A percentile compares a stretch with the other conserved stretches of the same genome.
Evolutionary conservation across 768 basidiomycete genomes (phyloP).

Genomic region (Auricularia auricula-judae): DNA sequence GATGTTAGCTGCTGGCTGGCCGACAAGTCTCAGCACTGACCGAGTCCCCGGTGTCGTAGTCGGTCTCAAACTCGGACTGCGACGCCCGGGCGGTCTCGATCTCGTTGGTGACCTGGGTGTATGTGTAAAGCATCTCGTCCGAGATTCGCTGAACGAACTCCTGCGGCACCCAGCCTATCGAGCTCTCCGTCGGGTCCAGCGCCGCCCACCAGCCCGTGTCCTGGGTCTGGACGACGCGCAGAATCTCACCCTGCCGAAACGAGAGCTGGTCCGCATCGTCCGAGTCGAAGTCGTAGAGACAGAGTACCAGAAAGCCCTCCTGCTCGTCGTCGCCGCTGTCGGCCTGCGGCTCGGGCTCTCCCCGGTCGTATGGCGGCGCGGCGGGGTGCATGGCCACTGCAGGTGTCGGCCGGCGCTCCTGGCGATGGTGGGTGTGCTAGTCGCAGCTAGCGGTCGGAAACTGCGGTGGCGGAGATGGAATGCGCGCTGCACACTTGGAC

Average conservation of each 20-base stretch:
- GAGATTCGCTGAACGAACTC: slow-evolving; percentile 52
- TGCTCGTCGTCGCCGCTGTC: background rate
- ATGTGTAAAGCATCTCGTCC: slow-evolving; percentile 37
- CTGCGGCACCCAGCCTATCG: slow-evolving; percentile 68
- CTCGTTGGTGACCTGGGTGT: slow-evolving; percentile 33
- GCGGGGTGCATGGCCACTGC: background rate
- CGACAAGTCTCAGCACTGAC: background rate
- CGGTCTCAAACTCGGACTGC: slow-evolving; percentile 30
- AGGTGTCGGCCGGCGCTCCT: slow-evolving; percentile 15
- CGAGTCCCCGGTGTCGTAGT: background rate
- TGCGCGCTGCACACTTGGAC: too few relatives aligned
- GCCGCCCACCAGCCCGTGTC: slow-evolving; percentile 78
- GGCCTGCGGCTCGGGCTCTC: background rate
- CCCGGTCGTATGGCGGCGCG: background rate
- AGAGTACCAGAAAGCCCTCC: slow-evolving; percentile 39
- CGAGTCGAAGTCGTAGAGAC: slow-evolving; percentile 57
- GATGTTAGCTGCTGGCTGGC: background rate
- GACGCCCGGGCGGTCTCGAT: slow-evolving; percentile 20
- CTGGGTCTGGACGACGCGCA: slow-evolving; percentile 58
- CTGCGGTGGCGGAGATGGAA: background rate
- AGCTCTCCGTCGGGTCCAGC: slow-evolving; percentile 37
- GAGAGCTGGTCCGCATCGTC: slow-evolving; percentile 49
- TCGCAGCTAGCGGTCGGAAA: background rate
- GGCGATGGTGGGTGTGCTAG: background rate
- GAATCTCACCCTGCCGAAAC: slow-evolving; percentile 55